These are phyloP conservation scores for Rosa rugosa DNA, from an alignment of 306 rosid genomes.

Conservation along the genomic window DNA sequence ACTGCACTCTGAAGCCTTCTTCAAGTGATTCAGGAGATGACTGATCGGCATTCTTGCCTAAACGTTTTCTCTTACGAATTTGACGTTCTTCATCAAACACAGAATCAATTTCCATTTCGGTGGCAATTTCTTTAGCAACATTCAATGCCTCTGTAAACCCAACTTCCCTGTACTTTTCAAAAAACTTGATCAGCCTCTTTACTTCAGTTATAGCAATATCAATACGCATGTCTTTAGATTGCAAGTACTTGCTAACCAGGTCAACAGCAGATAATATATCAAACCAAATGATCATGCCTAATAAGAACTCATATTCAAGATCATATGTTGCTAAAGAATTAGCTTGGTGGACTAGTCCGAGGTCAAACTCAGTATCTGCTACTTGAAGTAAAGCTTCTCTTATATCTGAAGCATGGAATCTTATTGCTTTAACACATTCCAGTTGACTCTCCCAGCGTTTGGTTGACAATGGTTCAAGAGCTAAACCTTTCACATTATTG, in stretches of 20 bases:
- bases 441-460: neutral
- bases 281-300: conserved; percentile 4
- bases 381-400: conserved; percentile 13
- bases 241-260: neutral
- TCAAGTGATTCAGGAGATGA: neutral
- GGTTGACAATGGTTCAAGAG: neutral
- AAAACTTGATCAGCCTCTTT: neutral
- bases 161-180: neutral
- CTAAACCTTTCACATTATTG: neutral
- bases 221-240: conserved; percentile 5
- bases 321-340: neutral
- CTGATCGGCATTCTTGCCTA: neutral
- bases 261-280: conserved; percentile 7
- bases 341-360: neutral
- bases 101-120: neutral
- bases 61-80: neutral
- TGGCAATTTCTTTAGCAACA: neutral
- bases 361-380: neutral
- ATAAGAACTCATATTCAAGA: conserved; percentile 5
- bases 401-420: conserved; percentile 6
- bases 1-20: conserved; percentile 7
- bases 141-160: neutral
- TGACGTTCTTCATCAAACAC: neutral
- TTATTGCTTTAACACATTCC: conserved; percentile 6
- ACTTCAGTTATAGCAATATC: neutral